Base-by-base conservation (phyloP, 805 yeast genomes). In the Zygotorulaspora florentina region DNA sequence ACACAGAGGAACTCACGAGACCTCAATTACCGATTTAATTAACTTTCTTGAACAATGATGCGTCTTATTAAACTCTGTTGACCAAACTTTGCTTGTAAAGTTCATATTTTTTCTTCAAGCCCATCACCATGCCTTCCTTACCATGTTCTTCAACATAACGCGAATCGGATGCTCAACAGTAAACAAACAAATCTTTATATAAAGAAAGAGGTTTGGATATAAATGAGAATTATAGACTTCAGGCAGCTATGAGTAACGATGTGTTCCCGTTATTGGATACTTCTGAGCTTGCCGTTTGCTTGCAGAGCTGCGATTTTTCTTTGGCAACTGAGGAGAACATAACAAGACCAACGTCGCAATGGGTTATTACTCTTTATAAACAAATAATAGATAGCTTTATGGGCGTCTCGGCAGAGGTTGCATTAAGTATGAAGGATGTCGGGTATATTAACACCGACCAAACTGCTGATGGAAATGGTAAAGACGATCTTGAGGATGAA, bases 181-280 rank as follows among this genome's bases (percentile, higher is more conserved):
- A 39, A 18, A 39, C 33, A 23, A 39, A 10, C 23, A 39, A 27
- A 39, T 15, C n/a, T 3, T 6, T 29, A 29, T 4, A 8, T 12
- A 13, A 39, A 10, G 25, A 39, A 39, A 15, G 20, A n/a, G 12
- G 12, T 7, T 3, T 6, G 8, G 10, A 39, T n/a, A 16, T 26
- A n/a, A 20, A 12, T 23, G 29, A 37, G 12, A 27, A 18, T 6
- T 37, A 16, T 35, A 20, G 9, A 8, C 16, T 9, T 23, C 17
- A 8, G 26, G 16, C 18, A 10, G 31, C 15, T 25, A 57, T 64
- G 59, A 66, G 65, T 35, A 64, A 62, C 26, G 84, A 79, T 53
- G 72, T 74, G 26, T 83, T 83, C 59, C 88, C 88, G 0, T 52
- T 81, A 3, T 69, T 83, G n/a, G 85, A 80, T 20, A 62, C 74